Conservation (phyloP, 2,329 filamentous ascomycete genomes). For the Nothophoma quercina region DNA sequence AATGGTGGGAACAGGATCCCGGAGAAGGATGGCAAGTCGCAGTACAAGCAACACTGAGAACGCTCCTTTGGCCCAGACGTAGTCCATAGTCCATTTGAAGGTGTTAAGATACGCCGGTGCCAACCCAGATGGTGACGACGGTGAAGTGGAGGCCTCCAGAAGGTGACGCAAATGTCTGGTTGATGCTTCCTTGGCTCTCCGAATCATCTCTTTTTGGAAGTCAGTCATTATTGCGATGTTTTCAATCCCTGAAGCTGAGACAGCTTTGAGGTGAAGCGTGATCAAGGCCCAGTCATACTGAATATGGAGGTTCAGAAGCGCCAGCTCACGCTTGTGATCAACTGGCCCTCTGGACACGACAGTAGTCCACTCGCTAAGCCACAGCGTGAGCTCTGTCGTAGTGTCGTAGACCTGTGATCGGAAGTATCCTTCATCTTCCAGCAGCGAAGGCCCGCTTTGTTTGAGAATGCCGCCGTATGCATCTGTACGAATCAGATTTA, state of each 20-base stretch:
- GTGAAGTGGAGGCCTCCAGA: constrained; percentile 38
- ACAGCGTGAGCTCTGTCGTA: constrained; percentile 38
- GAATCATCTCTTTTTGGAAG: constrained; percentile 57
- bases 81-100: constrained; percentile 64
- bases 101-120: constrained; percentile 56
- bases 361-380: constrained; percentile 53
- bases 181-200: constrained; percentile 61
- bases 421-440: constrained; percentile 29
- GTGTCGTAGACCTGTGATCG: constrained; percentile 31
- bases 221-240: constrained; percentile 61
- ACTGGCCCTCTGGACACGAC: constrained; percentile 31
- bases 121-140: constrained; percentile 27
- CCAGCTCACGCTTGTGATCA: constrained; percentile 25
- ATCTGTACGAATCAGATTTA: constrained; percentile 52
- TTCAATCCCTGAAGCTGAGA: constrained; percentile 58
- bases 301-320: constrained; percentile 57
- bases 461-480: constrained; percentile 35
- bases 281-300: constrained; percentile 64
- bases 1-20: constrained; percentile 51
- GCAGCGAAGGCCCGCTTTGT: constrained; percentile 13
- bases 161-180: constrained; percentile 60
- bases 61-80: constrained; percentile 66
- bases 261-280: constrained; percentile 60
- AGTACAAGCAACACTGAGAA: constrained; percentile 65
- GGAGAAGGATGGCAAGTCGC: constrained; percentile 60